These are phyloP conservation scores for Paramecium caudatum DNA, from an alignment of 73 alveolate genomes.

Conservation along the genomic window DNA sequence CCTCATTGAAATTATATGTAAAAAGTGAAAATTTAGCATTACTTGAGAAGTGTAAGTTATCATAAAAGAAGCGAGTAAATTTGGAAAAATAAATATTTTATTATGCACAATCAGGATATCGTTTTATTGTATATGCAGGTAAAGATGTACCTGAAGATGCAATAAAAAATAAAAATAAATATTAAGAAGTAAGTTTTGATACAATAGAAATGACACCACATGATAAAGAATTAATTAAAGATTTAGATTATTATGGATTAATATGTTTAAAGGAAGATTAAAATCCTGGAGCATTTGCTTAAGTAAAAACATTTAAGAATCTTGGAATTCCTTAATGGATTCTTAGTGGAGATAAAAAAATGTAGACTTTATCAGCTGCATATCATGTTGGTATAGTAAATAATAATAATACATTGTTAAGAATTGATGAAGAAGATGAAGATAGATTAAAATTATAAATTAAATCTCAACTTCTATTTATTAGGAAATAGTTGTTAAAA, in stretches of 20 bases:
- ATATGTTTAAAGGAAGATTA: constrained; percentile 58
- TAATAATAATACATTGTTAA: constrained; percentile 7
- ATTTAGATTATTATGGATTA: constrained; percentile 58
- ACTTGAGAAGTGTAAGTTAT: constrained; percentile 26
- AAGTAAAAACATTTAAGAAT: neutral
- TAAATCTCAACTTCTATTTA: constrained; percentile 29
- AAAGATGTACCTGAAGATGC: neutral
- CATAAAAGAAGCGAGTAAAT: constrained; percentile 8
- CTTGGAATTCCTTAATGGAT: constrained; percentile 54
- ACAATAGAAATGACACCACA: constrained; percentile 24
- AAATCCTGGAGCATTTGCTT: neutral
- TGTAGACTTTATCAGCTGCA: constrained; percentile 42
- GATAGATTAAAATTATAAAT: constrained; percentile 57
- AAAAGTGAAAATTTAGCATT: constrained; percentile 49
- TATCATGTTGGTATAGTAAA: constrained; percentile 52
- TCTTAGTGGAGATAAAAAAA: constrained; percentile 31
- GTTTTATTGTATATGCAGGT: constrained; percentile 64
- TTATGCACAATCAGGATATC: neutral
- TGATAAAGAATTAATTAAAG: constrained; percentile 5
- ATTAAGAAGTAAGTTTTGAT: constrained; percentile 8
- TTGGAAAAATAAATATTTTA: neutral
- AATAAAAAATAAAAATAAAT: neutral
- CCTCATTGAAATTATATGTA: constrained; percentile 28
- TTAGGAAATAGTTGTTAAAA: constrained; percentile 48
- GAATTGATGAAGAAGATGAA: constrained; percentile 58